phyloP scores from a whole-genome alignment of 1,284 basidiomycete species.

The Ustilago esculenta region DNA sequence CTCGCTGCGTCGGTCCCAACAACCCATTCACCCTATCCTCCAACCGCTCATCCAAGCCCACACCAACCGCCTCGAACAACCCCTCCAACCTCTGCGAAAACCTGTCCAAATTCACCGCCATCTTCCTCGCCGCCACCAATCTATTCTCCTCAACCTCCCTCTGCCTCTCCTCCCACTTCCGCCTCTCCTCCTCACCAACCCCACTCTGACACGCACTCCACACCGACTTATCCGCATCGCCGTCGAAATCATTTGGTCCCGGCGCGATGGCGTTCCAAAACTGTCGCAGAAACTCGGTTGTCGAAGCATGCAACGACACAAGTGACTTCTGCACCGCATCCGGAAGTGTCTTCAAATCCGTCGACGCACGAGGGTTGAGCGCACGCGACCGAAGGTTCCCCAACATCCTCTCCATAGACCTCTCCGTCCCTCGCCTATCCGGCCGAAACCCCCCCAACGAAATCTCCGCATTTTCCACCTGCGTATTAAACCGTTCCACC shows the following conservation, averaged over 20 bases:
- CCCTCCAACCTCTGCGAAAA: conserved; percentile 5
- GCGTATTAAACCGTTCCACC: conserved; percentile 17
- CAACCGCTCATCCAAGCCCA: conserved; percentile 17
- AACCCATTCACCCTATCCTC: conserved; percentile 9
- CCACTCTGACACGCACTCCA: conserved; percentile 1
- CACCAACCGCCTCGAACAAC: neutral
- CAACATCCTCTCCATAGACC: conserved; percentile 19
- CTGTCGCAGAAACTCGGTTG: conserved; percentile 94
- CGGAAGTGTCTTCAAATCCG: conserved; percentile 74
- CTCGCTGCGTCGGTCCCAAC: conserved; percentile 14
- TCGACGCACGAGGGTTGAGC: conserved; percentile 1
- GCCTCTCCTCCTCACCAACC: conserved; percentile 3
- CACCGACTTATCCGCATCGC: neutral
- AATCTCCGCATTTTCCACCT: neutral
- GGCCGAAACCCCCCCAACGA: conserved; percentile 13
- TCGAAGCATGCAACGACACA: conserved; percentile 86
- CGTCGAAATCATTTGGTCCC: conserved; percentile 3
- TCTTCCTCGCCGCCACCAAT: conserved; percentile 13
- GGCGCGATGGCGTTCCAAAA: conserved; percentile 92
- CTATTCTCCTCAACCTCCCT: conserved; percentile 24
- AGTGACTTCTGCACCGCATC: conserved; percentile 80
- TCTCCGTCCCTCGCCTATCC: neutral
- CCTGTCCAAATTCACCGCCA: conserved; percentile 33
- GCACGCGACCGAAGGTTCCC: conserved; percentile 20
- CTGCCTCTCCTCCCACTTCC: conserved; percentile 8